Percentiles rank a stretch among this genome's conserved stretches.
Conservation (phyloP, 1,284 basidiomycete genomes). For the Cutaneotrichosporon curvatum region DNA sequence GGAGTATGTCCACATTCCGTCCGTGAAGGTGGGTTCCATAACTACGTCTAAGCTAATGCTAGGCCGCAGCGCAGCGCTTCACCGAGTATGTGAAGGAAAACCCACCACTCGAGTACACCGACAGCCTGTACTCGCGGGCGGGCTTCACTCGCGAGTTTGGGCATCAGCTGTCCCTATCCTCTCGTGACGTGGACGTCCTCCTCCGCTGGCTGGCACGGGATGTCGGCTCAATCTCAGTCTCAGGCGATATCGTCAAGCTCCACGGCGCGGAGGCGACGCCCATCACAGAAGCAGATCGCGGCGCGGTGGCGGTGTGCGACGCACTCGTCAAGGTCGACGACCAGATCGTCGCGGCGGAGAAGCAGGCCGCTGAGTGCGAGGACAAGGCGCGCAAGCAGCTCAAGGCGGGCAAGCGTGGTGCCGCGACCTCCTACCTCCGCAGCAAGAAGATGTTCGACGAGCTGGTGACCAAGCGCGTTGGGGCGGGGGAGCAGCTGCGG, state of each 20-base stretch:
- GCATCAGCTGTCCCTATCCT: slow-evolving; percentile 26
- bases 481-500: slow-evolving; percentile 65
- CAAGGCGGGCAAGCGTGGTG: slow-evolving; percentile 59
- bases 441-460: slow-evolving; percentile 74
- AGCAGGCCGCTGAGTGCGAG: slow-evolving; percentile 63
- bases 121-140: slow-evolving; percentile 58
- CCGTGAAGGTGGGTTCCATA: slow-evolving; percentile 30
- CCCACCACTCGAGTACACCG: slow-evolving; percentile 53
- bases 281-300: slow-evolving; percentile 42
- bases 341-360: slow-evolving; percentile 49
- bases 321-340: slow-evolving; percentile 38
- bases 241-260: slow-evolving; percentile 73
- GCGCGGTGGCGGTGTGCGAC: slow-evolving; percentile 33
- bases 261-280: slow-evolving; percentile 32
- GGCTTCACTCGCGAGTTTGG: slow-evolving; percentile 60
- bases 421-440: slow-evolving; percentile 68
- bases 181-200: slow-evolving; percentile 57
- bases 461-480: slow-evolving; percentile 64
- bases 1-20: slow-evolving; percentile 64
- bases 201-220: slow-evolving; percentile 75
- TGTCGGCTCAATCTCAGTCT: slow-evolving; percentile 55
- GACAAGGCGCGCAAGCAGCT: slow-evolving; percentile 61
- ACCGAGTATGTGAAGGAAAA: slow-evolving; percentile 43
- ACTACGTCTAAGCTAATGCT: background rate
- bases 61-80: slow-evolving; percentile 56